These are phyloP conservation scores for Tuber borchii DNA, from an alignment of 495 filamentous ascomycete genomes.

Conservation along the genomic window DNA sequence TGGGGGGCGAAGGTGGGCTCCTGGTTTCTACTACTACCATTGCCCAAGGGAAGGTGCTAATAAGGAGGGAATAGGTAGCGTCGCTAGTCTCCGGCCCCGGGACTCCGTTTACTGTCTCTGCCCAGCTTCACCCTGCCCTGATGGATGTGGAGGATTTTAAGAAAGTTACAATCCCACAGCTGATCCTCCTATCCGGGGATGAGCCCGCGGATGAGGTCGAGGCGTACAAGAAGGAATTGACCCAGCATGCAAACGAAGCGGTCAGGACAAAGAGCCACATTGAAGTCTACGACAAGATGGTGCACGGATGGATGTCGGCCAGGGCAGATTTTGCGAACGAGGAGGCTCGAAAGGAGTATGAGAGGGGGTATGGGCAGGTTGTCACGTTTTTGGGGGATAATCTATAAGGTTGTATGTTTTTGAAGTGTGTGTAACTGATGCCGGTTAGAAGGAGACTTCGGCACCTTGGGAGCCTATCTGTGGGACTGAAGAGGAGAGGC, in stretches of 20 bases:
- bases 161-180: constrained; percentile 50
- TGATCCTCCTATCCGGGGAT: constrained; percentile 52
- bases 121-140: constrained; percentile 79
- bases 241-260: constrained; percentile 14
- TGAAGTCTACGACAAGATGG: constrained; percentile 51
- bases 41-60: background rate
- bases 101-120: constrained; percentile 61
- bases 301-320: constrained; percentile 61
- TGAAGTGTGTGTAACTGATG: background rate
- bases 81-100: constrained; percentile 56
- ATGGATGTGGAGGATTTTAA: constrained; percentile 61
- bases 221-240: constrained; percentile 46
- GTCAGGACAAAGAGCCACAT: constrained; percentile 45
- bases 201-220: constrained; percentile 48
- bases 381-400: constrained; percentile 17
- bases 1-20: constrained; percentile 78
- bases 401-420: background rate
- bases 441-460: background rate
- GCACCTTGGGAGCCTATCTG: background rate
- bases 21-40: constrained; percentile 37
- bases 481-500: background rate
- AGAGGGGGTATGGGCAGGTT: constrained; percentile 45
- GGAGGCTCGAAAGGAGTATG: constrained; percentile 50
- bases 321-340: constrained; percentile 52
- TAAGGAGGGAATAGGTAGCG: constrained; percentile 46